Conservation (phyloP, 495 filamentous ascomycete species). For the Daldinia grandis region DNA sequence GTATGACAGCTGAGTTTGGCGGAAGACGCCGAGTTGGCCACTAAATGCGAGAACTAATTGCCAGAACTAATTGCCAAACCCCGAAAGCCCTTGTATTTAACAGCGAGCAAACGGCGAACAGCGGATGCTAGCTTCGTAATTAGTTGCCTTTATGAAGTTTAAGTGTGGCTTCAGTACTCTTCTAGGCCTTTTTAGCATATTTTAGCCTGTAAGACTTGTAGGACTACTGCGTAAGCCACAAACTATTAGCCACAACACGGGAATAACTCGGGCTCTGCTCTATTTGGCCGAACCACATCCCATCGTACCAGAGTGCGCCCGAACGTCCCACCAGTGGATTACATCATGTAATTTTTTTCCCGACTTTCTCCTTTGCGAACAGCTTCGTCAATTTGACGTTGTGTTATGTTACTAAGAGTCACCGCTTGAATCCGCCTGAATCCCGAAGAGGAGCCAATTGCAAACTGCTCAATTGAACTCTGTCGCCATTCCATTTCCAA, state of each 20-base stretch:
- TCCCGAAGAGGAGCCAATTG: conserved; percentile 27
- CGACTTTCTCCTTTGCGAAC: conserved; percentile 35
- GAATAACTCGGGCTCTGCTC: conserved; percentile 38
- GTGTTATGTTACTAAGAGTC: conserved; percentile 29
- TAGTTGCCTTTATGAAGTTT: conserved; percentile 8
- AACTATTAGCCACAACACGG: conserved; percentile 28
- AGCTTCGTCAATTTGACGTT: conserved; percentile 30
- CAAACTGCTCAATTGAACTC: conserved; percentile 1
- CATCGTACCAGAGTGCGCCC: conserved; percentile 31
- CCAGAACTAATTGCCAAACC: conserved; percentile 24
- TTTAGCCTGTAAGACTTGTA: conserved; percentile 16
- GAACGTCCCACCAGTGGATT: conserved; percentile 40
- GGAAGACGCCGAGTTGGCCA: conserved; percentile 32
- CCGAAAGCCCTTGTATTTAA: conserved; percentile 25
- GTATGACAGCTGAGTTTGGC: conserved; percentile 16
- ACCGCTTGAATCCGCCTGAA: conserved; percentile 26
- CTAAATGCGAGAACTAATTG: conserved; percentile 5
- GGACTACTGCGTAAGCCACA: conserved; percentile 13
- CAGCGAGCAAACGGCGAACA: conserved; percentile 37
- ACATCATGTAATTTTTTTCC: conserved; percentile 40
- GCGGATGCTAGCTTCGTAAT: conserved; percentile 16
- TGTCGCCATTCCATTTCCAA: not conserved
- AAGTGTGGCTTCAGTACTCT: conserved; percentile 30
- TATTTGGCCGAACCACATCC: conserved; percentile 11
- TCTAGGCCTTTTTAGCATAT: not conserved